phyloP scores from a whole-genome alignment of 1,139 yeast genomes.

The Insectozyma bohioensis region DNA sequence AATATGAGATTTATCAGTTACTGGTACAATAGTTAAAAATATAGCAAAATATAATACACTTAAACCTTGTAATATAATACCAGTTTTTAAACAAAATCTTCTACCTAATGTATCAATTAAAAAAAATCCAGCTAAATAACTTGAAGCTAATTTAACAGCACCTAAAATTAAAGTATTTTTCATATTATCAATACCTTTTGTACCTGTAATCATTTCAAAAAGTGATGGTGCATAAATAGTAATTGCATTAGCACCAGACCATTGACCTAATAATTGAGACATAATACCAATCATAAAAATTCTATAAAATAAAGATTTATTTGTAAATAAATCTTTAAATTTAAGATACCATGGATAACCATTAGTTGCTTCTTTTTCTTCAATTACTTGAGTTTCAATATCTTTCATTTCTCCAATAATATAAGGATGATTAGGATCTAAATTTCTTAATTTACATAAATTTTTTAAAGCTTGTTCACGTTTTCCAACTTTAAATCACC shows the following conservation, averaged over 20 bases:
- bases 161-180: constrained; percentile 50
- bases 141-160: constrained; percentile 44
- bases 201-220: constrained; percentile 50
- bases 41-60: constrained; percentile 42
- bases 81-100: constrained; percentile 38
- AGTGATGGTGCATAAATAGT: constrained; percentile 61
- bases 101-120: constrained; percentile 49
- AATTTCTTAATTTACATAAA: constrained; percentile 46
- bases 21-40: constrained; percentile 47
- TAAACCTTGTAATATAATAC: constrained; percentile 34
- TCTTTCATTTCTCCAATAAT: constrained; percentile 52
- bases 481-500: constrained; percentile 39
- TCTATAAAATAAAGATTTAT: constrained; percentile 41
- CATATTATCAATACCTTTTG: constrained; percentile 32
- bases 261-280: constrained; percentile 56
- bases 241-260: constrained; percentile 63
- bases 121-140: constrained; percentile 47
- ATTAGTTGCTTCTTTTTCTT: constrained; percentile 35
- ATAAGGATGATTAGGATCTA: constrained; percentile 51
- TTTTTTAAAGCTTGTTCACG: constrained; percentile 34
- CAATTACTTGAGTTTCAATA: constrained; percentile 45
- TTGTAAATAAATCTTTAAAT: constrained; percentile 33
- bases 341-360: constrained; percentile 24
- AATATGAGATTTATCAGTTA: constrained; percentile 30
- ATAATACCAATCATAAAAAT: constrained; percentile 42